These are phyloP conservation scores for Globisporangium nunn DNA, from an alignment of 352 stramenopile species.

Conservation along the genomic window DNA sequence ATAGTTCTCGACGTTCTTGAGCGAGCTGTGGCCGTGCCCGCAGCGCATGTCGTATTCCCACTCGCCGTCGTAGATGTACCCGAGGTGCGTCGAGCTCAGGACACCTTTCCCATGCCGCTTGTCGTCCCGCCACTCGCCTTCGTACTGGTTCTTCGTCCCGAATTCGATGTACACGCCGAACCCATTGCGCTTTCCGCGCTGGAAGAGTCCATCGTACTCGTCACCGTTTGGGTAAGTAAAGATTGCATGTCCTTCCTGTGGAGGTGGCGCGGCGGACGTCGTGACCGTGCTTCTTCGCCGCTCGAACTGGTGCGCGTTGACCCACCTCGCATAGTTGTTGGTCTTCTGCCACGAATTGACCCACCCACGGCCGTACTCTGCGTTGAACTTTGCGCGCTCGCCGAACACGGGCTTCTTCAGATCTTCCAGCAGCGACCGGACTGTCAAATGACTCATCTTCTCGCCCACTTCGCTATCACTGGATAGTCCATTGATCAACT, in stretches of 20 bases:
- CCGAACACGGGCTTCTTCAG: slow-evolving; percentile 37
- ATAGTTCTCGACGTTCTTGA: slow-evolving; percentile 70
- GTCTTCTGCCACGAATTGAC: slow-evolving; percentile 58
- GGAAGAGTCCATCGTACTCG: slow-evolving; percentile 72
- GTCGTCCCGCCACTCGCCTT: slow-evolving; percentile 65
- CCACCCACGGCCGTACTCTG: slow-evolving; percentile 56
- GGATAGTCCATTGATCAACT: slow-evolving; percentile 12
- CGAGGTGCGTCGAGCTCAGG: slow-evolving; percentile 45
- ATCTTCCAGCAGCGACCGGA: slow-evolving; percentile 48
- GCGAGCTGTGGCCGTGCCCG: slow-evolving; percentile 61
- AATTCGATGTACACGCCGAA: slow-evolving; percentile 70
- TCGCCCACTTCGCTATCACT: slow-evolving; percentile 9
- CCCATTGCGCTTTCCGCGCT: slow-evolving; percentile 57
- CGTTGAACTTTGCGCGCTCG: slow-evolving; percentile 34
- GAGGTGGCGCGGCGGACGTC: slow-evolving; percentile 15
- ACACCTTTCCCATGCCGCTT: slow-evolving; percentile 63
- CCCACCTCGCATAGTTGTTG: slow-evolving; percentile 51
- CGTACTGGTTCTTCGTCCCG: slow-evolving; percentile 69
- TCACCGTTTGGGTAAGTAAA: slow-evolving; percentile 74
- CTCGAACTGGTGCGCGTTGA: slow-evolving; percentile 23
- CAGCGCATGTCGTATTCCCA: slow-evolving; percentile 67
- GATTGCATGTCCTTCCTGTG: slow-evolving; percentile 29
- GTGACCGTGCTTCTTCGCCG: slow-evolving; percentile 19
- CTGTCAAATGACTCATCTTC: slow-evolving; percentile 34
- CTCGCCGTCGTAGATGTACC: slow-evolving; percentile 76